These are phyloP conservation scores for Apophysomyces ossiformis DNA, from an alignment of 371 early-diverging fungal genomes.

Conservation along the genomic window DNA sequence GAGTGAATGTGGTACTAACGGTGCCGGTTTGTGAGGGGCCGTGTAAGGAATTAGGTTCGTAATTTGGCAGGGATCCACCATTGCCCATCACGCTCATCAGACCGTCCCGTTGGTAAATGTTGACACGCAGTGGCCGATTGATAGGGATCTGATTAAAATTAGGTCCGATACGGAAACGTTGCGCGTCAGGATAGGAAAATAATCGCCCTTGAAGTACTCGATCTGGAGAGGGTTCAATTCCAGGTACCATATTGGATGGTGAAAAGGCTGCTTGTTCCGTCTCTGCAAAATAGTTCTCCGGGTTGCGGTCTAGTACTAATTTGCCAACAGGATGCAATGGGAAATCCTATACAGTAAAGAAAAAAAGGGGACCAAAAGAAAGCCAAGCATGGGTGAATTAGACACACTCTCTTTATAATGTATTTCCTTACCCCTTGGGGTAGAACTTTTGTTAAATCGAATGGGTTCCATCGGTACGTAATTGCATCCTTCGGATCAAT, in stretches of 20 bases:
- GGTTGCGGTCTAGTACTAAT: conserved; percentile 76
- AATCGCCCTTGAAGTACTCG: conserved; percentile 81
- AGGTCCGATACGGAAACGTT: conserved; percentile 75
- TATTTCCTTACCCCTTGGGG: conserved; percentile 57
- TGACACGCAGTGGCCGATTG: too few relatives aligned
- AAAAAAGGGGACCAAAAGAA: too few relatives aligned
- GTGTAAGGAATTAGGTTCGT: conserved; percentile 76
- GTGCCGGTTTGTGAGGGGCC: conserved; percentile 62
- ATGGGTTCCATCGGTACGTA: conserved; percentile 76
- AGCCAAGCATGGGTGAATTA: too few relatives aligned
- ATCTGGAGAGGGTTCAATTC: conserved; percentile 74
- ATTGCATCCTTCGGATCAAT: conserved; percentile 75
- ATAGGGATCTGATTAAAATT: conserved; percentile 52
- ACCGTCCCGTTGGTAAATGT: conserved; percentile 70
- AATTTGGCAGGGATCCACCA: conserved; percentile 73
- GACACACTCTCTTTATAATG: too few relatives aligned
- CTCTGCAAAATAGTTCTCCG: conserved; percentile 84
- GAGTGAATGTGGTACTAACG: conserved; percentile 44
- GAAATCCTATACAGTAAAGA: conserved; percentile 24
- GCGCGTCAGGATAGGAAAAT: conserved; percentile 81
- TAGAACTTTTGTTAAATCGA: conserved; percentile 89
- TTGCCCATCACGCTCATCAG: conserved; percentile 68
- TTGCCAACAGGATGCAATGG: conserved; percentile 63
- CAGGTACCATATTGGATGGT: conserved; percentile 75
- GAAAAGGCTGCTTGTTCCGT: conserved; percentile 83